Percentiles rank a stretch among this genome's conserved stretches.
These are phyloP conservation scores for Cairneyella variabilis DNA, from an alignment of 495 filamentous ascomycete species.

Conservation along the genomic window DNA sequence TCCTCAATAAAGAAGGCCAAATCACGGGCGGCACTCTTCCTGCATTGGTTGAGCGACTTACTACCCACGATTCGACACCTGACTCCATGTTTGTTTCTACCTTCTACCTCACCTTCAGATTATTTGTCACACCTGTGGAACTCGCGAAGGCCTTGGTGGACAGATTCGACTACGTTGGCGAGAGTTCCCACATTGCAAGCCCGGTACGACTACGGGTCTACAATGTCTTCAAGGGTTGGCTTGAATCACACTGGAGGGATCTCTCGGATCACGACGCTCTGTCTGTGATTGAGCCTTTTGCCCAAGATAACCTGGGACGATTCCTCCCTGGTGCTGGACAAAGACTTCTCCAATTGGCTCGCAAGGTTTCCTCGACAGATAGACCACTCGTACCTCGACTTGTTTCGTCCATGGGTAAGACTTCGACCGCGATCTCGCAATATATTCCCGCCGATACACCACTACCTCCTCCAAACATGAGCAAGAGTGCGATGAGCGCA, in stretches of 20 bases:
- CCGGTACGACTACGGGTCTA: slow-evolving; percentile 89
- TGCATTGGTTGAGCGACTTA: slow-evolving; percentile 89
- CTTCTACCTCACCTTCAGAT: slow-evolving; percentile 95
- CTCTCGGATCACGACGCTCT: slow-evolving; percentile 73
- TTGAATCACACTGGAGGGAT: slow-evolving; percentile 92
- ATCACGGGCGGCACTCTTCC: slow-evolving; percentile 90
- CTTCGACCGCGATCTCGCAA: slow-evolving; percentile 65
- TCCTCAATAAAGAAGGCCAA: slow-evolving; percentile 91
- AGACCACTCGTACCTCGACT: slow-evolving; percentile 81
- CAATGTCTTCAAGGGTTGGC: slow-evolving; percentile 95
- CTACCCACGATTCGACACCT: slow-evolving; percentile 88
- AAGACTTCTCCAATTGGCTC: slow-evolving; percentile 70
- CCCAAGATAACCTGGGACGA: slow-evolving; percentile 61
- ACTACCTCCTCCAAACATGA: slow-evolving; percentile 63
- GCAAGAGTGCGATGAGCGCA: slow-evolving; percentile 69
- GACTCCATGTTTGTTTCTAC: slow-evolving; percentile 90
- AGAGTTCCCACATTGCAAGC: slow-evolving; percentile 64
- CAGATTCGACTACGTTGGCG: slow-evolving; percentile 86
- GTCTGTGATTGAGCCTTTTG: slow-evolving; percentile 71
- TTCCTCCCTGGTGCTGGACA: slow-evolving; percentile 73
- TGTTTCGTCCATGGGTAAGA: slow-evolving; percentile 86
- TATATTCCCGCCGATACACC: slow-evolving; percentile 68
- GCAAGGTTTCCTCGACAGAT: slow-evolving; percentile 74
- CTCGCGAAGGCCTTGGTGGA: slow-evolving; percentile 80
- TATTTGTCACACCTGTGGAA: slow-evolving; percentile 79